phyloP scores from a whole-genome alignment of 257 asterid species.

The Pogostemon cablin region DNA sequence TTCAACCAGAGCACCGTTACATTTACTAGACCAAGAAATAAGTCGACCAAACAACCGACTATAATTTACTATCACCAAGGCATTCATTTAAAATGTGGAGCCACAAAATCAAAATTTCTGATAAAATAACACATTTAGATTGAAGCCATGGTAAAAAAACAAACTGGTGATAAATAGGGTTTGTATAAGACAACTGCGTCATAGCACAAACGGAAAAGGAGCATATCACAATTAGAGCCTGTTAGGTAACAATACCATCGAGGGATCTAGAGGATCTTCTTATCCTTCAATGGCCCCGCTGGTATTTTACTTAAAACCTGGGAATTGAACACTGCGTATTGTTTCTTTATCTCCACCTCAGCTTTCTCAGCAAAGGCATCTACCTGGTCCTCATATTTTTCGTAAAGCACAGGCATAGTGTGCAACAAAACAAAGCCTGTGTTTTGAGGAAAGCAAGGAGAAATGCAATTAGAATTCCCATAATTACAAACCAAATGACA shows the following conservation, averaged over 20 bases:
- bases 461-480: not conserved
- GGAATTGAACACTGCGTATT: slow-evolving; percentile 61
- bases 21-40: not conserved
- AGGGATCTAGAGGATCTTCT: slow-evolving; percentile 54
- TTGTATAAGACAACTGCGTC: slow-evolving; percentile 41
- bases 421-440: slow-evolving; percentile 72
- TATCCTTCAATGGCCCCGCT: slow-evolving; percentile 64
- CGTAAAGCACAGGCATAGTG: slow-evolving; percentile 75
- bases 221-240: slow-evolving; percentile 8
- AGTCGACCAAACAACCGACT: not conserved
- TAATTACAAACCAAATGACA: slow-evolving; percentile 8
- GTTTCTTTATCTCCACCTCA: slow-evolving; percentile 81
- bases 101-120: slow-evolving; percentile 32
- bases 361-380: slow-evolving; percentile 91
- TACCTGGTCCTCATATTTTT: slow-evolving; percentile 80
- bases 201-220: slow-evolving; percentile 33
- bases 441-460: slow-evolving; percentile 19
- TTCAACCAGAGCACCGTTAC: not conserved
- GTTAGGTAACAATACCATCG: slow-evolving; percentile 19
- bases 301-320: slow-evolving; percentile 83
- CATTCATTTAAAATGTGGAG: slow-evolving; percentile 20
- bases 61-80: not conserved
- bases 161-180: slow-evolving; percentile 39
- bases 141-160: slow-evolving; percentile 40
- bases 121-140: slow-evolving; percentile 25